A percentile compares a stretch with the other conserved stretches of the same genome.
These are phyloP conservation scores for Ophiosphaerella korrae DNA, from an alignment of 2,329 filamentous ascomycete species.

Conservation along the genomic window DNA sequence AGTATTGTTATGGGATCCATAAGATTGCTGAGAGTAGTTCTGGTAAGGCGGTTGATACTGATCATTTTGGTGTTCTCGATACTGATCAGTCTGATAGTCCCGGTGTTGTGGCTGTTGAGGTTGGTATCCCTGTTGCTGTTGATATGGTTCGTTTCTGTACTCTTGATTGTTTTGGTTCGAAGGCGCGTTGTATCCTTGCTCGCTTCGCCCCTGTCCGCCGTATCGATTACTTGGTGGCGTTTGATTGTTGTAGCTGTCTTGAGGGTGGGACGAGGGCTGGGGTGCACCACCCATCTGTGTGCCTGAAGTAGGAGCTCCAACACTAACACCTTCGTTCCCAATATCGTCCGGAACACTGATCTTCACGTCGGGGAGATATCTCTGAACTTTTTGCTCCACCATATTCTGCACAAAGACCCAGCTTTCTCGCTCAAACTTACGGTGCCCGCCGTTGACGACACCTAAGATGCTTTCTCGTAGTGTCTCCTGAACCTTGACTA, in stretches of 20 bases:
- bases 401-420: conserved; percentile 39
- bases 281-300: conserved; percentile 17
- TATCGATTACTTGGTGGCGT: neutral
- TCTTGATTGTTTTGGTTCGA: conserved; percentile 13
- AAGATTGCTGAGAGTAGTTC: conserved; percentile 5
- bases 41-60: conserved; percentile 8
- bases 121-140: conserved; percentile 9
- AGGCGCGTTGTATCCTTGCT: conserved; percentile 8
- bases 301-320: conserved; percentile 23
- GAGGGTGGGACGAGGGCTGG: conserved; percentile 4
- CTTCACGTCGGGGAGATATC: conserved; percentile 36
- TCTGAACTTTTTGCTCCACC: conserved; percentile 38
- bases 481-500: conserved; percentile 37
- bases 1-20: neutral
- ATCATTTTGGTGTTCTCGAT: neutral
- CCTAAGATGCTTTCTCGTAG: conserved; percentile 35
- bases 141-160: conserved; percentile 8
- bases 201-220: conserved; percentile 3
- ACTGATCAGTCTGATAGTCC: conserved; percentile 7
- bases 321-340: conserved; percentile 37
- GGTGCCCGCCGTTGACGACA: conserved; percentile 38
- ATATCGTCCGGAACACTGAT: conserved; percentile 38
- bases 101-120: conserved; percentile 2
- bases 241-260: neutral
- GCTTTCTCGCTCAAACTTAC: conserved; percentile 36